phyloP scores from a whole-genome alignment of 805 yeast genomes.

The Candida easanensis region DNA sequence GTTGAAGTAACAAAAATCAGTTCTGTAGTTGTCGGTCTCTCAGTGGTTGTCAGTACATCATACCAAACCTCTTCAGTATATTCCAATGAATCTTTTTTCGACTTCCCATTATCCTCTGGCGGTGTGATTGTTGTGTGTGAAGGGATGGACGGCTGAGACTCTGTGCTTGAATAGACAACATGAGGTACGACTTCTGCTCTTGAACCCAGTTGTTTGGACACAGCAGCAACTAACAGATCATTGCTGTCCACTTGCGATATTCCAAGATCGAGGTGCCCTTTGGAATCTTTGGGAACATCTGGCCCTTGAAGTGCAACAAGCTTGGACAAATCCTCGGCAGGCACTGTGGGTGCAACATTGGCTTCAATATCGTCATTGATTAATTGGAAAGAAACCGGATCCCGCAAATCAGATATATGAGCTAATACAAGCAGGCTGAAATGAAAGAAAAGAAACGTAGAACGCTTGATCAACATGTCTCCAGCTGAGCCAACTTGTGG shows the following conservation, averaged over 20 bases:
- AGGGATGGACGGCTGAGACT: too few relatives aligned
- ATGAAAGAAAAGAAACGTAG: not conserved
- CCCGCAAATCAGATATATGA: not conserved
- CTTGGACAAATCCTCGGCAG: not conserved
- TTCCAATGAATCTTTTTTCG: too few relatives aligned
- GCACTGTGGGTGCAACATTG: not conserved
- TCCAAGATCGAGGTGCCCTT: not conserved
- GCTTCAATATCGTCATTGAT: conserved; percentile 3
- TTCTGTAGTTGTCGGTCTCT: too few relatives aligned
- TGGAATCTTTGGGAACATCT: not conserved
- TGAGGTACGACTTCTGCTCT: not conserved
- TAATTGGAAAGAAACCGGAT: conserved; percentile 3
- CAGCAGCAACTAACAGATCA: not conserved
- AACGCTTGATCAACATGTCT: not conserved
- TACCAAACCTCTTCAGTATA: too few relatives aligned
- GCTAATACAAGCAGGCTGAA: not conserved
- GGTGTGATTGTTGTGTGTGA: too few relatives aligned
- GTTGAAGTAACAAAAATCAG: conserved; percentile 2
- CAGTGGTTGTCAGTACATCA: too few relatives aligned
- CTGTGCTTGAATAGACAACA: not conserved
- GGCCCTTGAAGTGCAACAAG: too few relatives aligned
- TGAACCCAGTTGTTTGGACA: not conserved
- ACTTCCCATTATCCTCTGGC: too few relatives aligned
- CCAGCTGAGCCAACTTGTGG: not conserved
- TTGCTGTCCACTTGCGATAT: not conserved